phyloP scores from a whole-genome alignment of 148 eudicot species.

The Chenopodium quinoa region DNA sequence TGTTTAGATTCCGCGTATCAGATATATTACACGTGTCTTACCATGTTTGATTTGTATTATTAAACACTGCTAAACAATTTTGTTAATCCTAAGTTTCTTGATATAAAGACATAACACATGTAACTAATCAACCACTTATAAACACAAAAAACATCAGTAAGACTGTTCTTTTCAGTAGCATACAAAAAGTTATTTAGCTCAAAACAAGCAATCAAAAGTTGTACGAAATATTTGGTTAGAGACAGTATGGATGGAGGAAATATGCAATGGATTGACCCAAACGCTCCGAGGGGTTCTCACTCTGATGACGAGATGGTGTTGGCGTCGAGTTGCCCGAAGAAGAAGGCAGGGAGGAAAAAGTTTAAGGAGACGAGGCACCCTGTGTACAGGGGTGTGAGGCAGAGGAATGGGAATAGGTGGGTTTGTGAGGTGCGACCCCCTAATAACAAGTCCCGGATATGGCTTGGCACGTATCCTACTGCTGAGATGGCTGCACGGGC shows the following conservation, averaged over 20 bases:
- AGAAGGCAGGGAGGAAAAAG: constrained; percentile 51
- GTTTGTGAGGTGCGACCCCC: constrained; percentile 60
- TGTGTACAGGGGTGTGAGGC: constrained; percentile 51
- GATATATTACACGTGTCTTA: constrained; percentile 24
- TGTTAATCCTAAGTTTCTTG: background rate
- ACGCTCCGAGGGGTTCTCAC: background rate
- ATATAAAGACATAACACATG: background rate
- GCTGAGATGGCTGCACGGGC: constrained; percentile 53
- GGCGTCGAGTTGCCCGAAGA: constrained; percentile 44
- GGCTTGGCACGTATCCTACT: constrained; percentile 62
- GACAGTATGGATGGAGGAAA: background rate
- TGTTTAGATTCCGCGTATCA: constrained; percentile 19
- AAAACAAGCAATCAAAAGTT: background rate
- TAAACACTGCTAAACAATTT: background rate
- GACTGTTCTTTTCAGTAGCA: background rate
- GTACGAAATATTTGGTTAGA: background rate
- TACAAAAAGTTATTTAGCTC: background rate
- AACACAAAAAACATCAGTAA: background rate
- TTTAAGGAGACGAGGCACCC: constrained; percentile 62
- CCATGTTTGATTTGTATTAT: background rate
- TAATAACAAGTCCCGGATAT: constrained; percentile 39
- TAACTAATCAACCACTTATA: background rate
- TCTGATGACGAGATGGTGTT: constrained; percentile 34
- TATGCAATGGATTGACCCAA: constrained; percentile 13
- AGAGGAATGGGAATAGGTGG: constrained; percentile 47